Conservation (phyloP, 2,329 filamentous ascomycete genomes). For the Arthrocladium fulminans region DNA sequence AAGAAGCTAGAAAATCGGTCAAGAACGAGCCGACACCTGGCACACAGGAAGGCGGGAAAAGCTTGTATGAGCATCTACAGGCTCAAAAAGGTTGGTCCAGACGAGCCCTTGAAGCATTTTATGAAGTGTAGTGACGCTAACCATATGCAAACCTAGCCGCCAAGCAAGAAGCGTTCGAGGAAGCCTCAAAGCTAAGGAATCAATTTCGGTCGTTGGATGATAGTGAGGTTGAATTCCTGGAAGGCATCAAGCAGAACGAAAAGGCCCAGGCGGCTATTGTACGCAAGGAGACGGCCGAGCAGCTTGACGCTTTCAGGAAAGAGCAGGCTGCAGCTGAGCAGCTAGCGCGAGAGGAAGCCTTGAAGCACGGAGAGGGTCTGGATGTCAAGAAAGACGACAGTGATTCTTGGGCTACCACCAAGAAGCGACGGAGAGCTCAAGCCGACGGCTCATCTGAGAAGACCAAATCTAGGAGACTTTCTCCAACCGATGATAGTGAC, state of each 20-base stretch:
- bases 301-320: conserved; percentile 50
- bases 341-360: conserved; percentile 5
- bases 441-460: background rate
- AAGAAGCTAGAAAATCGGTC: conserved; percentile 10
- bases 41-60: conserved; percentile 36
- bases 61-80: conserved; percentile 41
- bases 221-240: conserved; percentile 44
- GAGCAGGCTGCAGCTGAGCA: conserved; percentile 53
- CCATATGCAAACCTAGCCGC: conserved; percentile 27
- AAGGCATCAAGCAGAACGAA: conserved; percentile 49
- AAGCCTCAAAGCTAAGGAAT: conserved; percentile 42
- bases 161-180: conserved; percentile 46
- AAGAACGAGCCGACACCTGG: conserved; percentile 11
- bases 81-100: conserved; percentile 41
- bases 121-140: conserved; percentile 6
- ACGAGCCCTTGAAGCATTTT: background rate
- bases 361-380: background rate
- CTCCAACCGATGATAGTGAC: background rate
- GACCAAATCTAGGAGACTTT: conserved; percentile 1
- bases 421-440: conserved; percentile 2
- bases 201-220: conserved; percentile 45
- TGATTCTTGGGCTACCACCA: background rate
- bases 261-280: conserved; percentile 49
- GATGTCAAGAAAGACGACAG: background rate
- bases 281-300: conserved; percentile 50